A percentile compares a stretch with the other conserved stretches of the same genome.
These are phyloP conservation scores for Rhazya stricta DNA, from an alignment of 257 asterid species.

Conservation along the genomic window DNA sequence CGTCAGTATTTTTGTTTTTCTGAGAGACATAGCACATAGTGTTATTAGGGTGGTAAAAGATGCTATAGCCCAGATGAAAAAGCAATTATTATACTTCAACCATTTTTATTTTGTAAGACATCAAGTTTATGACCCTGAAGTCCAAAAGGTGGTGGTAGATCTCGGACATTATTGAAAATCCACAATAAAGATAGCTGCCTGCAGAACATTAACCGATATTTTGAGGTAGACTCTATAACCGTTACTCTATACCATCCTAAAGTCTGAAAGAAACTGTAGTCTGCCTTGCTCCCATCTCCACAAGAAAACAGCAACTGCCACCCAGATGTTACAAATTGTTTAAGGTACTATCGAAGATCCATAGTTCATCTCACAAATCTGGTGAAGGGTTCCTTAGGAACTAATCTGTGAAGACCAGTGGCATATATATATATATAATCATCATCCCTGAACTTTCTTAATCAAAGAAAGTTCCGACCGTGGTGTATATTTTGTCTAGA, in stretches of 20 bases:
- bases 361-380: background rate
- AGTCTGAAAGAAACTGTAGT: background rate
- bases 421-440: background rate
- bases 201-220: background rate
- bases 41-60: too few relatives aligned
- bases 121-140: background rate
- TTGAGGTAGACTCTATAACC: background rate
- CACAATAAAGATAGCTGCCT: background rate
- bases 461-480: background rate
- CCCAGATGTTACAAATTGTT: background rate
- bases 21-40: too few relatives aligned
- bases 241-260: background rate
- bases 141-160: background rate
- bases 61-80: too few relatives aligned
- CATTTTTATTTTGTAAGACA: too few relatives aligned
- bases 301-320: background rate
- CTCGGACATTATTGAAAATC: too few relatives aligned
- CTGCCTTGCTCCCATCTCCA: background rate
- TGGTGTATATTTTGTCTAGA: background rate
- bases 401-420: background rate
- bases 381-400: background rate
- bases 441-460: background rate
- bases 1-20: too few relatives aligned
- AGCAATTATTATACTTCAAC: too few relatives aligned
- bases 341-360: background rate